Conservation (phyloP, 176 grass and related monocot species). For the Phragmites australis region DNA sequence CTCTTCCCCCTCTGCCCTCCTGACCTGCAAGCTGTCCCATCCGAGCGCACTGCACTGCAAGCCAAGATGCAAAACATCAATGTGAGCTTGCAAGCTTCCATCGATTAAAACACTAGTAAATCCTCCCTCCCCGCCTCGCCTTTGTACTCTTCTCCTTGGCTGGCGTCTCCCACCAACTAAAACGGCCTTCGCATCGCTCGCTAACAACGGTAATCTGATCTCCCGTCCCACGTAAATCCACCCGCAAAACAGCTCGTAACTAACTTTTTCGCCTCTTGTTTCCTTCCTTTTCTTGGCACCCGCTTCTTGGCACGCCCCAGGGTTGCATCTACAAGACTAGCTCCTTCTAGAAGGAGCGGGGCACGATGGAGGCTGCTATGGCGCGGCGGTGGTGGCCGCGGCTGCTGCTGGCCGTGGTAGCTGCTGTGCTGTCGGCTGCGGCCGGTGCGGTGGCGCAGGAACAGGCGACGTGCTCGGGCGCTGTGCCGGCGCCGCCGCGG, state of each 20-base stretch:
- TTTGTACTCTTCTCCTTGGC: conserved; percentile 12
- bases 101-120: not conserved
- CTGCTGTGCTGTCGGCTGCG: not conserved
- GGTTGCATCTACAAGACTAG: not conserved
- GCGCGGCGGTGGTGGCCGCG: not conserved
- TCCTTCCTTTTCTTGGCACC: not conserved
- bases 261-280: conserved; percentile 6
- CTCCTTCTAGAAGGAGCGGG: not conserved
- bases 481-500: conserved; percentile 42
- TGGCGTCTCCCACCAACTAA: not conserved
- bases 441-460: conserved; percentile 32
- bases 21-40: not conserved
- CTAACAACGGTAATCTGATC: conserved; percentile 11
- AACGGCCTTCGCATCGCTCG: not conserved
- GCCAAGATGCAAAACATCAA: not conserved
- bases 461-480: conserved; percentile 60
- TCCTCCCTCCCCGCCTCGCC: not conserved
- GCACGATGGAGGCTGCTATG: not conserved
- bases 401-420: not conserved
- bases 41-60: not conserved
- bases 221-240: conserved; percentile 42
- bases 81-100: not conserved
- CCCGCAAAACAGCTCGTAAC: conserved; percentile 11
- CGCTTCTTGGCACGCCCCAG: not conserved
- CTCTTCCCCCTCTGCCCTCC: not conserved